Evolutionary conservation across 2,329 filamentous ascomycete species (phyloP), one percentile per base, ranked within the genome.

Genomic region (Cladophialophora chaetospira): DNA sequence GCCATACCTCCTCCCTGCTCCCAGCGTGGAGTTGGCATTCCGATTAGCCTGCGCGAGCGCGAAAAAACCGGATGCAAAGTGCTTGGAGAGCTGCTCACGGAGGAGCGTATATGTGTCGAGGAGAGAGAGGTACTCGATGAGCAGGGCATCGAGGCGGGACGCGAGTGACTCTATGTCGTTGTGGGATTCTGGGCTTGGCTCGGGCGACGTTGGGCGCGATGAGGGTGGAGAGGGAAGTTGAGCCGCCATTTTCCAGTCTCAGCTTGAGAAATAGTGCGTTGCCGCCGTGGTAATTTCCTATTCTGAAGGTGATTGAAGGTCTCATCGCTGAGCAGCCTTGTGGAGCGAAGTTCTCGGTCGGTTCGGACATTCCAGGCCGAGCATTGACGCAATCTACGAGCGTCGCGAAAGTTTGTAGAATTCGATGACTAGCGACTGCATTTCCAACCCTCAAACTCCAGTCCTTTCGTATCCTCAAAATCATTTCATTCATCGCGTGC

Each of bases 21-120:
- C 68, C 10, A 66, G 49, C 11, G 62, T 63, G 57, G 73, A 75
- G 26, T 71, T 72, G 57, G 73, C 74, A 26, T 72, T 73, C 58
- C 76, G 77, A 59, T 80, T 79, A 33, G 77, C 77, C 55, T 78
- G 73, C 17, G 77, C 73, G 28, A 80, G 72, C 33, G 75, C 72
- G 35, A 79, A 67, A 59, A 77, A 79, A 3, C 77, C 77, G 72
- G 52, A 35, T 6, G 64, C 59, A 21, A 67, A 52, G 9, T 58
- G 28, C 25, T 56, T 60, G 25, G 63, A 65, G 8, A 67, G 53
- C 15, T 63, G 57, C 13, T 53, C 56, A 10, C 63, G 65, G 35
- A 66, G 60, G 4, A n/a, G 46, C 10, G 60, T 64, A 52, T 80
- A 66, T 42, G 43, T 52, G 47, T 58, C 54, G 21, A 63, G 48